These are phyloP conservation scores for Kwoniella sp. DNA, from an alignment of 768 basidiomycete genomes.

Conservation along the genomic window DNA sequence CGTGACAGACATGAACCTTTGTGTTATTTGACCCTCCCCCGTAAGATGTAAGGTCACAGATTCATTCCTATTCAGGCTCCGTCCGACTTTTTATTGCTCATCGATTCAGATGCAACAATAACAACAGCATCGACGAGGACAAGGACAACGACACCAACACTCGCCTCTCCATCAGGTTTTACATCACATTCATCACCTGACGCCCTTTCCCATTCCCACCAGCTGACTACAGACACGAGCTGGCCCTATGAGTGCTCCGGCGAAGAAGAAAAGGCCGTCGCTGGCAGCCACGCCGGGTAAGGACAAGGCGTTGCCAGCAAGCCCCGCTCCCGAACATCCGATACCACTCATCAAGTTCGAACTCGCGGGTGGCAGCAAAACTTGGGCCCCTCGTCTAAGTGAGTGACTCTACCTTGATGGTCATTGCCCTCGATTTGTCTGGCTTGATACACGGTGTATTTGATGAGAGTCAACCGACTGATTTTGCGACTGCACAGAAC, in stretches of 20 bases:
- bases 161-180: too few species aligned
- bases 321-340: not conserved
- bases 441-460: not conserved
- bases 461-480: too few species aligned
- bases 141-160: not conserved
- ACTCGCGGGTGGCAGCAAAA: conserved; percentile 15
- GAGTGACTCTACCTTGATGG: conserved; percentile 2
- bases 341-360: conserved; percentile 4
- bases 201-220: too few species aligned
- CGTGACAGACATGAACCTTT: too few species aligned
- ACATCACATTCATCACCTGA: too few species aligned
- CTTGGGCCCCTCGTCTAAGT: conserved; percentile 8
- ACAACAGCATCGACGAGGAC: too few species aligned
- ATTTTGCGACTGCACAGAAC: too few species aligned
- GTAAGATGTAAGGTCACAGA: too few species aligned
- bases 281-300: not conserved
- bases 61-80: too few species aligned
- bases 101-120: too few species aligned
- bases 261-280: not conserved
- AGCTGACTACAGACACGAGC: not conserved
- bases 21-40: too few species aligned
- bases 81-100: too few species aligned
- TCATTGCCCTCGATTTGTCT: not conserved
- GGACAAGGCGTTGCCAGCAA: not conserved
- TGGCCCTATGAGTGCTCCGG: not conserved